A percentile compares a stretch with the other conserved stretches of the same genome.
Conservation (phyloP, 495 filamentous ascomycete genomes). For the Rostrohypoxylon terebratum region DNA sequence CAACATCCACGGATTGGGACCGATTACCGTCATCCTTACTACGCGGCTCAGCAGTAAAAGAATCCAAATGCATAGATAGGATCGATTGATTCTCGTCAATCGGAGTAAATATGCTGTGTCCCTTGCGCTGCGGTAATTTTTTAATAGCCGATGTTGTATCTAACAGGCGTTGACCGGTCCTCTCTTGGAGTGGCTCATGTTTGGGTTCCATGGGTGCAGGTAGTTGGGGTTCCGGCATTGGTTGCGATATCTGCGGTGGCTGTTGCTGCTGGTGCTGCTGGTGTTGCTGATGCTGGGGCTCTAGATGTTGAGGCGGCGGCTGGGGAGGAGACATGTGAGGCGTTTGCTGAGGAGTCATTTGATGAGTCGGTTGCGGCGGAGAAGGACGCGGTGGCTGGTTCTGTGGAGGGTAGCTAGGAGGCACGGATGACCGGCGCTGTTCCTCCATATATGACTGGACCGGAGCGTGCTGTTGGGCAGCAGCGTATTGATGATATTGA, state of each 20-base stretch:
- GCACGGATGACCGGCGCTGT: conserved; percentile 70
- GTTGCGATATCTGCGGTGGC: conserved; percentile 30
- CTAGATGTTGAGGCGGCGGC: conserved; percentile 55
- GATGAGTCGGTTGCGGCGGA: conserved; percentile 57
- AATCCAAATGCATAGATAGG: conserved; percentile 84
- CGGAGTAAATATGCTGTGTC: conserved; percentile 95
- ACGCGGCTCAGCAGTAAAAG: conserved; percentile 59
- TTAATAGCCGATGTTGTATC: conserved; percentile 67
- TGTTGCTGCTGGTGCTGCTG: conserved; percentile 42
- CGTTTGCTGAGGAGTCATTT: conserved; percentile 63
- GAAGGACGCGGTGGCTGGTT: conserved; percentile 47
- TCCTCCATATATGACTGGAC: conserved; percentile 76
- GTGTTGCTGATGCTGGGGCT: conserved; percentile 52
- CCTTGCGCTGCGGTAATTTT: conserved; percentile 78
- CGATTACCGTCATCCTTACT: conserved; percentile 61
- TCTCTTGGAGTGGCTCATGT: conserved; percentile 58
- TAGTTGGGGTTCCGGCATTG: conserved; percentile 52
- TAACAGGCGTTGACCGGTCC: conserved; percentile 54
- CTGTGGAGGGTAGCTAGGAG: conserved; percentile 64
- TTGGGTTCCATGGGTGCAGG: conserved; percentile 59
- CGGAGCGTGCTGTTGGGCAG: conserved; percentile 54
- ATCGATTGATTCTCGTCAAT: conserved; percentile 94
- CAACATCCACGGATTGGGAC: conserved; percentile 74
- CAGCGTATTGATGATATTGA: conserved; percentile 59
- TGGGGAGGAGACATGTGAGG: conserved; percentile 58